These are phyloP conservation scores for Coemansia sp. DNA, from an alignment of 192 early-diverging fungal genomes.

Conservation along the genomic window DNA sequence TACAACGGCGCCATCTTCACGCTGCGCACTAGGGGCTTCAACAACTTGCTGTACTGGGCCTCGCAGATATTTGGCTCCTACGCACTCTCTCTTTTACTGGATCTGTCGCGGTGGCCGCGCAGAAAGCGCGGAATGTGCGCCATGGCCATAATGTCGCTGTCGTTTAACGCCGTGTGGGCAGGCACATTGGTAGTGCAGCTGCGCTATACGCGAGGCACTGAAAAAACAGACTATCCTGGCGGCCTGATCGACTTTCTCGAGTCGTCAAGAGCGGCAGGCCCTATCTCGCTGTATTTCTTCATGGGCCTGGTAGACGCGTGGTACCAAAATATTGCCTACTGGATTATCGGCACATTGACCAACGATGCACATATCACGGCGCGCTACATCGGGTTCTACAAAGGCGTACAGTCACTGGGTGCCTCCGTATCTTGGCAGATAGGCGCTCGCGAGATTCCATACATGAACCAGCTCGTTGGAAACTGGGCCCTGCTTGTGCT, in stretches of 20 bases:
- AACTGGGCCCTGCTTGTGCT: slow-evolving; percentile 42
- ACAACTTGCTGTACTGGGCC: slow-evolving; percentile 77
- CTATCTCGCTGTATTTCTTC: slow-evolving; percentile 64
- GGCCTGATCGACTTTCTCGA: slow-evolving; percentile 40
- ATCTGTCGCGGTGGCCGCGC: slow-evolving; percentile 58
- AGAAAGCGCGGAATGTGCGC: slow-evolving; percentile 60
- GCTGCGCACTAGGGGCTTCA: slow-evolving; percentile 67
- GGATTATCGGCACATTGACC: slow-evolving; percentile 80
- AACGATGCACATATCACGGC: slow-evolving; percentile 71
- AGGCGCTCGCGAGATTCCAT: slow-evolving; percentile 53
- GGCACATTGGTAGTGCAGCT: slow-evolving; percentile 60
- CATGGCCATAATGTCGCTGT: slow-evolving; percentile 34
- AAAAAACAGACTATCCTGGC: slow-evolving; percentile 25
- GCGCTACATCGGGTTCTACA: slow-evolving; percentile 78
- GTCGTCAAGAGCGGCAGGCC: slow-evolving; percentile 54
- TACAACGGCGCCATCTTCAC: slow-evolving; percentile 65
- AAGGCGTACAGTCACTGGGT: slow-evolving; percentile 74
- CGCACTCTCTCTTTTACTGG: slow-evolving; percentile 62
- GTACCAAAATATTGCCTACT: slow-evolving; percentile 77
- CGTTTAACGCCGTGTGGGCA: slow-evolving; percentile 59
- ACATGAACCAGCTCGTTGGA: slow-evolving; percentile 49
- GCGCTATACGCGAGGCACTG: slow-evolving; percentile 45
- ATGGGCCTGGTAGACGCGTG: slow-evolving; percentile 78
- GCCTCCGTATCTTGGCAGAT: slow-evolving; percentile 68
- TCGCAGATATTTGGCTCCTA: slow-evolving; percentile 72